Evolutionary conservation across 257 asterid genomes (phyloP).

Genomic region (Scutellaria galericulata): DNA sequence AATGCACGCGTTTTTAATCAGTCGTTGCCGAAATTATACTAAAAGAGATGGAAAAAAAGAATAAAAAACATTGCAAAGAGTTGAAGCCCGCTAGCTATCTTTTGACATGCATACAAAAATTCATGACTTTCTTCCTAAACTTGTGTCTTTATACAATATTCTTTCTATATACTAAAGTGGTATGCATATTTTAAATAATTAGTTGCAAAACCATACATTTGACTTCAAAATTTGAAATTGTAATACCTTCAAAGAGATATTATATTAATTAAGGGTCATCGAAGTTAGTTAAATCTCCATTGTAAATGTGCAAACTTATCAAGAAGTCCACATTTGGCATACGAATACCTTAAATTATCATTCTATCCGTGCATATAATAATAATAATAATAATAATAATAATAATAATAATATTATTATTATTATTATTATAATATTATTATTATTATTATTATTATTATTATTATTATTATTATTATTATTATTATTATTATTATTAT

Average conservation of each 20-base stretch:
- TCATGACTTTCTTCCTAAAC: no score
- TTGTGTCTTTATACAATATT: no score
- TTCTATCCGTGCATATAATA: no score
- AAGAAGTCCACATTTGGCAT: no score
- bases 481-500: not conserved
- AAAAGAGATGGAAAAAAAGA: not conserved
- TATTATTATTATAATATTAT: no score
- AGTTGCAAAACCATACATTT: not conserved
- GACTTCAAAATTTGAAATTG: slow-evolving; percentile 5
- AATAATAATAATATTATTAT: no score
- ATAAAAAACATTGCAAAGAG: not conserved
- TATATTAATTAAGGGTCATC: not conserved
- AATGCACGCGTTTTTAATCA: slow-evolving; percentile 1
- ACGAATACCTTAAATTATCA: no score
- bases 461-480: no score
- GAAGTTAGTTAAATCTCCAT: not conserved
- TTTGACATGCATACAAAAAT: not conserved
- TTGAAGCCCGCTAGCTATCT: no score
- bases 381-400: no score
- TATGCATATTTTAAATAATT: no score
- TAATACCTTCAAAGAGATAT: not conserved
- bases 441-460: not conserved
- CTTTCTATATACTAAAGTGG: no score
- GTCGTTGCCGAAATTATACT: not conserved
- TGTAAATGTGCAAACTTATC: not conserved